Conservation (phyloP, 2,329 filamentous ascomycete species). For the Exutisphaerella laricina region DNA sequence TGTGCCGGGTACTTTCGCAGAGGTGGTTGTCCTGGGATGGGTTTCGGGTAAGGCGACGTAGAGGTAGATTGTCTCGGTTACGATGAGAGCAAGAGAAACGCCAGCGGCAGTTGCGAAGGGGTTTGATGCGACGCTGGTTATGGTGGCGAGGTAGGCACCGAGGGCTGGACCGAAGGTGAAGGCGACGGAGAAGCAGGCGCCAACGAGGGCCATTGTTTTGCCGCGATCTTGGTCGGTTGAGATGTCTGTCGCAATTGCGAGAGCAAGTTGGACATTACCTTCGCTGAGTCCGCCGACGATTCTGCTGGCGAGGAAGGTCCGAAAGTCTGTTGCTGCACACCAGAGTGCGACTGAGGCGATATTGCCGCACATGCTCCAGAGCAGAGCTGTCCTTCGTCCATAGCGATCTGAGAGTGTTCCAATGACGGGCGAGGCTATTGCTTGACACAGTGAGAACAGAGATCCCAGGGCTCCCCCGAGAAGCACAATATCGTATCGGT, state of each 20-base stretch:
- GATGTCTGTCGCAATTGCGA: conserved; percentile 93
- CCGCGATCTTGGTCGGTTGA: conserved; percentile 79
- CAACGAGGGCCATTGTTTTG: conserved; percentile 92
- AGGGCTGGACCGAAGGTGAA: conserved; percentile 95
- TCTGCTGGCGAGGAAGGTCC: conserved; percentile 89
- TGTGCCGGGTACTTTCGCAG: conserved; percentile 12
- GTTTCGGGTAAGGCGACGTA: conserved; percentile 85
- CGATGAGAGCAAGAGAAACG: conserved; percentile 77
- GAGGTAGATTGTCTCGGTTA: conserved; percentile 81
- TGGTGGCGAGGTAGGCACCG: conserved; percentile 75
- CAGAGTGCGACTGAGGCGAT: conserved; percentile 89
- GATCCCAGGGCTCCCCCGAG: conserved; percentile 90
- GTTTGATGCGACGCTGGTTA: conserved; percentile 74
- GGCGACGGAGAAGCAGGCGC: conserved; percentile 92
- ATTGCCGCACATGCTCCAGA: conserved; percentile 90
- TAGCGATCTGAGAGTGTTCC: conserved; percentile 81
- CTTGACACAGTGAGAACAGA: conserved; percentile 87
- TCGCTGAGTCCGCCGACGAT: conserved; percentile 90
- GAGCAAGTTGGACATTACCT: conserved; percentile 93
- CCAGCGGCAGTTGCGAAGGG: conserved; percentile 90
- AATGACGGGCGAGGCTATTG: conserved; percentile 85
- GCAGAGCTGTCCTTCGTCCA: conserved; percentile 78
- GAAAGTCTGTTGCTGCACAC: conserved; percentile 89
- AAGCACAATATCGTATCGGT: conserved; percentile 93
- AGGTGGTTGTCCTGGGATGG: conserved; percentile 42